These are phyloP conservation scores for Aspergillus sp. DNA, from an alignment of 2,329 filamentous ascomycete species.

Conservation along the genomic window DNA sequence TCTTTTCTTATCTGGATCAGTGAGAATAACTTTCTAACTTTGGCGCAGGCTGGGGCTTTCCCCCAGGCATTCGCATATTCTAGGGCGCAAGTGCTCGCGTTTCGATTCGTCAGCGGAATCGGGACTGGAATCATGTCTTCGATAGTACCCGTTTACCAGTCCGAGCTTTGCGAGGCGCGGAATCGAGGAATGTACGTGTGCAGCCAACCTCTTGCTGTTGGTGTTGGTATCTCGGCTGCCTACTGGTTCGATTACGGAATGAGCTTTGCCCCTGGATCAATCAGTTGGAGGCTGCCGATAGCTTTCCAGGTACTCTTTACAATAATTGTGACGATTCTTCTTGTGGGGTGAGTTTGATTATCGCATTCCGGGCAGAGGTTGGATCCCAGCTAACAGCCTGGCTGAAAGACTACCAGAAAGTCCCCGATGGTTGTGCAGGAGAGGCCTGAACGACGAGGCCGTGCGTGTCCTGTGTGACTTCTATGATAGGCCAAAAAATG, in stretches of 20 bases:
- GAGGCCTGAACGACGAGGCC: conserved; percentile 33
- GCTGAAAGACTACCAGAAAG: conserved; percentile 35
- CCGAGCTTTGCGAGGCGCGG: conserved; percentile 46
- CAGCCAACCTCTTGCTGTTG: conserved; percentile 42
- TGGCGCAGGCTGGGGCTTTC: conserved; percentile 32
- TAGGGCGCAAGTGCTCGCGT: conserved; percentile 39
- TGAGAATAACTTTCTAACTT: neutral
- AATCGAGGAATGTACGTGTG: conserved; percentile 46
- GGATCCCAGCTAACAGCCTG: neutral
- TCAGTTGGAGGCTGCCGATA: conserved; percentile 50
- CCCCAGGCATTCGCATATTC: conserved; percentile 36
- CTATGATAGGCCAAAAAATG: conserved; percentile 23
- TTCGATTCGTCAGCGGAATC: conserved; percentile 51
- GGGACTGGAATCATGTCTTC: conserved; percentile 49
- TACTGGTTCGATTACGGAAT: conserved; percentile 38
- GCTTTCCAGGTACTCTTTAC: conserved; percentile 48
- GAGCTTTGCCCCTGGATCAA: conserved; percentile 39
- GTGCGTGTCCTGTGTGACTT: conserved; percentile 29
- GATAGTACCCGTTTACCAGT: conserved; percentile 44
- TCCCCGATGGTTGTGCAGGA: conserved; percentile 49
- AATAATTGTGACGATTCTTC: conserved; percentile 42
- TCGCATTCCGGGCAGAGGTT: neutral
- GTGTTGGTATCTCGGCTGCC: conserved; percentile 38
- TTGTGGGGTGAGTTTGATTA: conserved; percentile 23
- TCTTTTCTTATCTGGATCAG: neutral